These are phyloP conservation scores for Eucalyptus urophylla DNA, from an alignment of 345 rosid genomes.

Conservation along the genomic window DNA sequence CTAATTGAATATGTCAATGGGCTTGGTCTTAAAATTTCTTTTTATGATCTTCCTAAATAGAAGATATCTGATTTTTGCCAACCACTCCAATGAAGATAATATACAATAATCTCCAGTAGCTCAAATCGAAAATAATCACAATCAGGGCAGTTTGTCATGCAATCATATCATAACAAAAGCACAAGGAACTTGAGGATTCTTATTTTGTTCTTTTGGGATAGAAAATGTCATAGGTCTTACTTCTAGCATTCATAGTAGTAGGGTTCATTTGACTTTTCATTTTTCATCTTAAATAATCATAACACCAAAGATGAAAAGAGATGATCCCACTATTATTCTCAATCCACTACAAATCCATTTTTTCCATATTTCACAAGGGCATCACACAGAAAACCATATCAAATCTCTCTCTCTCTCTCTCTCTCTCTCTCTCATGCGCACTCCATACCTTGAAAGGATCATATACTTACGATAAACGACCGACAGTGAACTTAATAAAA, in stretches of 20 bases:
- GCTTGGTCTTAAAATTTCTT: background rate
- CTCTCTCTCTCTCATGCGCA: background rate
- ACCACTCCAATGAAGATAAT: background rate
- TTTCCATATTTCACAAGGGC: background rate
- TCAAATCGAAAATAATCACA: fast-evolving
- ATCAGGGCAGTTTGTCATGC: background rate
- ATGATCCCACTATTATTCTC: background rate
- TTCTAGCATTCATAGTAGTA: background rate
- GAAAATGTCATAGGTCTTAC: background rate
- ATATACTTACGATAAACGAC: background rate
- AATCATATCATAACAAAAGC: background rate
- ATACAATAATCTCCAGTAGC: background rate
- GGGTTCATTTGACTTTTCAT: background rate
- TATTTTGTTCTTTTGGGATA: too few relatives aligned
- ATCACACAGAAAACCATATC: background rate
- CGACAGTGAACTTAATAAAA: background rate
- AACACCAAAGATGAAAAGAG: background rate
- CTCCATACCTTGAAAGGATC: background rate
- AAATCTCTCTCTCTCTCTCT: background rate
- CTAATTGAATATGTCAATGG: background rate
- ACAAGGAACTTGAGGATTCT: background rate
- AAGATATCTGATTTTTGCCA: background rate
- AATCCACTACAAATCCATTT: background rate
- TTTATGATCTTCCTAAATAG: background rate
- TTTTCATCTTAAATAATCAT: background rate